phyloP scores from a whole-genome alignment of 108 stramenopile genomes.

The Cyclotella sp. region DNA sequence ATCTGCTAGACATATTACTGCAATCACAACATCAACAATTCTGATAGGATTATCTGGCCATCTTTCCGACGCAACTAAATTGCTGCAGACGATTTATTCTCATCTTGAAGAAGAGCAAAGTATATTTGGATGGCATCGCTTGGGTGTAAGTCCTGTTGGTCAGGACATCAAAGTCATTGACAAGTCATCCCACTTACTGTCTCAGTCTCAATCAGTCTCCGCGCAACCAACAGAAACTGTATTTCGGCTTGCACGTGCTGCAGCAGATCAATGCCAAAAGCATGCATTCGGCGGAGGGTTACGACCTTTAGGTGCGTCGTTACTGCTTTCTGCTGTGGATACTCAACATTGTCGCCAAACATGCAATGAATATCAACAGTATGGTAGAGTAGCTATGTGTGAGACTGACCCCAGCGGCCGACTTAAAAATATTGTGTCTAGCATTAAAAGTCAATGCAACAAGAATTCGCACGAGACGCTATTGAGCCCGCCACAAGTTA shows the following conservation, averaged over 20 bases:
- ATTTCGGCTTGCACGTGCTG: constrained; percentile 35
- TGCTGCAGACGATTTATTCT: constrained; percentile 43
- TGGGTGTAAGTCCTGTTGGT: constrained; percentile 39
- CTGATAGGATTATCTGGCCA: constrained; percentile 72
- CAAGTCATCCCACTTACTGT: not conserved
- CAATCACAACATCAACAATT: constrained; percentile 31
- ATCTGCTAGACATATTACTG: not conserved
- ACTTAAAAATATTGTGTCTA: constrained; percentile 11
- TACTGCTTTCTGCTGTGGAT: constrained; percentile 61
- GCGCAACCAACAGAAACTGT: constrained; percentile 37
- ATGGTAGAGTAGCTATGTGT: constrained; percentile 43
- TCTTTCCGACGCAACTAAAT: constrained; percentile 62
- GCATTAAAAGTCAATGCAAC: not conserved
- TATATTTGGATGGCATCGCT: constrained; percentile 50
- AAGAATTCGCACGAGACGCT: not conserved
- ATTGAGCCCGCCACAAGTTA: constrained; percentile 31
- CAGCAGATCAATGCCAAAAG: constrained; percentile 73
- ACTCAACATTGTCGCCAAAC: not conserved
- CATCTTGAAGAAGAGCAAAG: constrained; percentile 51
- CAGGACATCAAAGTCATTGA: not conserved
- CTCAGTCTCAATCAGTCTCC: constrained; percentile 7
- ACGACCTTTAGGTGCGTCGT: constrained; percentile 73
- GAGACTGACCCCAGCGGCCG: constrained; percentile 53
- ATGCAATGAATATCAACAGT: constrained; percentile 1
- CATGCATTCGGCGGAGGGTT: constrained; percentile 83